phyloP scores from a whole-genome alignment of 768 basidiomycete genomes.

The Hortiboletus campestris region DNA sequence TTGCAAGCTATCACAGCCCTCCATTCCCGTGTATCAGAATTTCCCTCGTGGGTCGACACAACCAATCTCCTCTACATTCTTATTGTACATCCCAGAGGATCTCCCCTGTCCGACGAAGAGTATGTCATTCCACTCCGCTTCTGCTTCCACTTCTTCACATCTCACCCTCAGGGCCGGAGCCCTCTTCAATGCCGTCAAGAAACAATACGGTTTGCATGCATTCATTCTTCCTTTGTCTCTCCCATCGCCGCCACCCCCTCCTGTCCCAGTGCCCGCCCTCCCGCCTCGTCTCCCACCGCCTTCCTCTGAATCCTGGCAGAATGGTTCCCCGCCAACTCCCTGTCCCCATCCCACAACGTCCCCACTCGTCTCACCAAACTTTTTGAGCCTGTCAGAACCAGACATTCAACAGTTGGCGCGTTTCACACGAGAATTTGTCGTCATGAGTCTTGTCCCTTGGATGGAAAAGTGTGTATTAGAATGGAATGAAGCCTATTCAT shows the following conservation, averaged over 20 bases:
- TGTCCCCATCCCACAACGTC: neutral
- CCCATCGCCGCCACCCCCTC: constrained; percentile 60
- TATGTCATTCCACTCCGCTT: constrained; percentile 39
- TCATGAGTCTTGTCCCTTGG: constrained; percentile 90
- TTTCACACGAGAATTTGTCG: constrained; percentile 84
- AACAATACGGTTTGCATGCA: constrained; percentile 77
- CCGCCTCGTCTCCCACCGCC: constrained; percentile 67
- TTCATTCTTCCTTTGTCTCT: constrained; percentile 65
- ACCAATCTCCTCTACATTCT: constrained; percentile 70
- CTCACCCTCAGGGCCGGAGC: constrained; percentile 59
- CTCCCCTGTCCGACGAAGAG: constrained; percentile 77
- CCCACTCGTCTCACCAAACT: constrained; percentile 19
- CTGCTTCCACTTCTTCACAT: constrained; percentile 6
- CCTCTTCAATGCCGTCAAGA: constrained; percentile 83
- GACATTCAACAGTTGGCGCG: constrained; percentile 75
- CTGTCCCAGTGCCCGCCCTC: constrained; percentile 63
- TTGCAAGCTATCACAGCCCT: constrained; percentile 74
- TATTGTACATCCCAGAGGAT: constrained; percentile 71
- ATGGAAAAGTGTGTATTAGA: constrained; percentile 94
- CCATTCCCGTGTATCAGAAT: constrained; percentile 61
- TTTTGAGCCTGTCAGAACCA: constrained; percentile 56
- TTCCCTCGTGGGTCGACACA: constrained; percentile 81
- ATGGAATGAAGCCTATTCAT: constrained; percentile 89
- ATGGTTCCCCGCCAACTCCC: constrained; percentile 7
- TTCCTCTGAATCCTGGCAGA: constrained; percentile 23